Base-by-base conservation (phyloP, 2,329 filamentous ascomycete species). In the Fusarium circinatum region DNA sequence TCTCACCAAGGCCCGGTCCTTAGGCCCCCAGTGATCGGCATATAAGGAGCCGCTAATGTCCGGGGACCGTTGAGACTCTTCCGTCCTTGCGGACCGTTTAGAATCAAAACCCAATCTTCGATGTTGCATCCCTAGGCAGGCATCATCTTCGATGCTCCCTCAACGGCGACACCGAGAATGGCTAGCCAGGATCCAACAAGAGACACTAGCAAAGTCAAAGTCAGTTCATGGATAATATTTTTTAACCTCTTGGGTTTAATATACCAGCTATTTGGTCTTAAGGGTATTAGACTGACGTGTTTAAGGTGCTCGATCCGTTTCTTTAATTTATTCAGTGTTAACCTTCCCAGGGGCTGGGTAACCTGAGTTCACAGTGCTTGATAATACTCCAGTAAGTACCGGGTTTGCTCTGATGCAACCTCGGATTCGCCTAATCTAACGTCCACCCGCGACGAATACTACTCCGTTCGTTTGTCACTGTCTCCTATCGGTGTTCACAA, bases 41-140 rank as follows among this genome's bases (percentile, higher is more conserved):
- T 51, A 49, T 30, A 26, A 26, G n/a, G 24, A 26, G 10, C 26
- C 38, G 4, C 24, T 68, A 48, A 54, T 20, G 56, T 14, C 38
- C 64, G 41, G 28, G 65, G 38, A 36, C 38, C 34, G 28, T 55
- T 30, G 24, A 41, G n/a, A 26, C 10, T 39, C 8, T 44, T 57
- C 60, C 41, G 22, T 18, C 22, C 15, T 54, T 34, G 65, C 66
- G 51, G 65, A 28, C 58, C 41, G 38, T 45, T 34, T 52, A 20
- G 10, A n/a, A 20, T 22, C 12, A 68, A 49, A 59, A 30, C 51
- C 36, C 52, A 70, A 54, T 70, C 54, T 65, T 65, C 28, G 26
- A 41, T 28, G 36, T 51, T 26, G 66, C 39, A 60, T 65, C 32
- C 24, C 14, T 8, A 36, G 15, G 22, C 64, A 47, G 34, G 42